These are phyloP conservation scores for Prunus mira DNA, from an alignment of 306 rosid species.

Conservation along the genomic window DNA sequence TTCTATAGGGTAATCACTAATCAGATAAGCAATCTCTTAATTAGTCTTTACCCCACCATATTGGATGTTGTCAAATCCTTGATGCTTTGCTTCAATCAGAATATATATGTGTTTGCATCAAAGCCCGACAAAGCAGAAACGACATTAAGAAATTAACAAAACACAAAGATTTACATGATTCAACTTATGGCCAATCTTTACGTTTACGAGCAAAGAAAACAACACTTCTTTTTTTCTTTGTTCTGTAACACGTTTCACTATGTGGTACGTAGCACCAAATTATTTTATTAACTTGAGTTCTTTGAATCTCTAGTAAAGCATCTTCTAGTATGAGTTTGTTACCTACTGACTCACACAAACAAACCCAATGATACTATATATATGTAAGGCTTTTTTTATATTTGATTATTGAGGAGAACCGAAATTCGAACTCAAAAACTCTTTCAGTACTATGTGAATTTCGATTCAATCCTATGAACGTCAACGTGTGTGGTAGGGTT, in stretches of 20 bases:
- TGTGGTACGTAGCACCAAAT: no score
- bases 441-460: no score
- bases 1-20: not conserved
- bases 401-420: no score
- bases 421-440: no score
- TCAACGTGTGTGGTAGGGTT: no score
- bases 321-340: no score
- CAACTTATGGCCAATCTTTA: not conserved
- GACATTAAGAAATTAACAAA: not conserved
- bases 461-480: no score
- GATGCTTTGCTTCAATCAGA: not conserved
- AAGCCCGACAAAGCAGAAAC: not conserved
- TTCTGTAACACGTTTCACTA: no score
- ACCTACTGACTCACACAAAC: no score
- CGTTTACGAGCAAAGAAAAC: not conserved
- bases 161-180: not conserved
- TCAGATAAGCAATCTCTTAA: not conserved
- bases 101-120: not conserved
- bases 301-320: conserved; percentile 10
- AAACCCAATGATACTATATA: no score
- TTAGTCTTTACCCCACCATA: not conserved
- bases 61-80: conserved; percentile 4
- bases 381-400: no score
- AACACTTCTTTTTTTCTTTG: not conserved
- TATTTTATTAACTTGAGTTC: not conserved